Evolutionary conservation across 306 rosid genomes (phyloP), one percentile per base, ranked within the genome.

Genomic region (Prunus mume): DNA sequence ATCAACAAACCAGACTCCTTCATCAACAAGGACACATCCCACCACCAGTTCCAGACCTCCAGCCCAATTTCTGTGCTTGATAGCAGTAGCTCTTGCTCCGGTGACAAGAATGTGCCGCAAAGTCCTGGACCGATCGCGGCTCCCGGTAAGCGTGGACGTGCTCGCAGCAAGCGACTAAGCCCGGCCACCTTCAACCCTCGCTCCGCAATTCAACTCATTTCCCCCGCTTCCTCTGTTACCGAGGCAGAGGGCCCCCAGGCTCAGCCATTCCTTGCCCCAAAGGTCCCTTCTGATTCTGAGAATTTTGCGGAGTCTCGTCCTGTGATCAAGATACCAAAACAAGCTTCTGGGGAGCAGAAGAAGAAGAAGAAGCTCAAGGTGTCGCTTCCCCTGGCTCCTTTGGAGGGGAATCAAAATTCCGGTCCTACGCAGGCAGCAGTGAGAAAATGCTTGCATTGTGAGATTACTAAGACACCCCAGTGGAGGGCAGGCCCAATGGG

Each of bases 401-500:
- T 58, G 34, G 98, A 90, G 67, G 56, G 12, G 8, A 83, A 79
- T 28, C 93, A 88, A 73, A 85, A 56, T 69, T 71, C 66, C 1
- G 19, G 65, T 32, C 20, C 74, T 1, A 25, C 78, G 15, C 91
- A 83, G 54, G 90, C 85, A 64, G 87, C 88, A 0, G 88, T 90
- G 49, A 92, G 98, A 88, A 95, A 92, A 85, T 95, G 98, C 57
- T 83, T 89, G 92, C 98, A 95, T 81, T 95, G 98, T 76, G 98
- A 95, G 87, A 89, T 95, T 61, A 95, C 97, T 14, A 95, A 95
- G 90, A 95, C 97, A 30, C 99, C 98, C 32, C 97, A 95, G 69
- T 95, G 99, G 99, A 83, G 99, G 81, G 99, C 99, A 17, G 99
- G 99, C 8, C 99, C 99, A 51, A 81, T 92, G 90, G 98, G 97